Conservation (phyloP, 2,329 filamentous ascomycete species). For the Aaosphaeria pasadenensis region DNA sequence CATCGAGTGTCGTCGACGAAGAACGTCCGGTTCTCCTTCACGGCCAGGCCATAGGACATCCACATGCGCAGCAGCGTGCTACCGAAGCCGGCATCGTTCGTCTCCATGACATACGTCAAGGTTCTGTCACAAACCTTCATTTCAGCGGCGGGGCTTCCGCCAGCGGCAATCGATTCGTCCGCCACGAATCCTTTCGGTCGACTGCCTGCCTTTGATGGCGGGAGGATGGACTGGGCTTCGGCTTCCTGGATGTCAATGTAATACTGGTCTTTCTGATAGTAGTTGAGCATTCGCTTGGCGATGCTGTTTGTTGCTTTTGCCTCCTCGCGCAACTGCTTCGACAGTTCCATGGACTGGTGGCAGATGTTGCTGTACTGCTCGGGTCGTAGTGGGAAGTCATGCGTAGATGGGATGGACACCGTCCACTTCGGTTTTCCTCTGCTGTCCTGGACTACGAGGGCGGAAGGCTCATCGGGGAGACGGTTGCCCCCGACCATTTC, state of each 20-base stretch:
- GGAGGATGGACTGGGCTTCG: conserved; percentile 61
- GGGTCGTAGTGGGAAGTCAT: conserved; percentile 64
- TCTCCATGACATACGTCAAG: conserved; percentile 76
- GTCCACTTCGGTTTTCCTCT: conserved; percentile 72
- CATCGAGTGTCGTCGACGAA: conserved; percentile 84
- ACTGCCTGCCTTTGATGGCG: conserved; percentile 39
- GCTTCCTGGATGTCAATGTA: conserved; percentile 76
- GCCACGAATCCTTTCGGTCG: conserved; percentile 38
- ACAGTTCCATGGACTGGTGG: conserved; percentile 63
- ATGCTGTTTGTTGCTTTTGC: conserved; percentile 22
- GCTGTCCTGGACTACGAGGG: conserved; percentile 66
- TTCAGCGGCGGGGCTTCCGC: conserved; percentile 24
- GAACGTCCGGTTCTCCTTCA: conserved; percentile 70
- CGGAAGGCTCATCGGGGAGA: conserved; percentile 70
- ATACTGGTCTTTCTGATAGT: conserved; percentile 63
- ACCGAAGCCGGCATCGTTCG: conserved; percentile 72
- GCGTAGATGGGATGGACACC: conserved; percentile 68
- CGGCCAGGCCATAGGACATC: conserved; percentile 78
- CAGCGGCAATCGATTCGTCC: conserved; percentile 25
- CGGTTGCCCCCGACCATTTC: conserved; percentile 65
- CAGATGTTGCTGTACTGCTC: conserved; percentile 69
- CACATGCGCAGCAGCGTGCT: conserved; percentile 75
- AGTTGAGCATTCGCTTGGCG: conserved; percentile 41
- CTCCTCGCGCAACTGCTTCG: conserved; percentile 46
- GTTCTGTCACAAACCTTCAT: conserved; percentile 63